Percentiles rank a stretch among this genome's conserved stretches.
Evolutionary conservation across 2,329 filamentous ascomycete species (phyloP).

Genomic region (Sclerotinia trifoliorum): DNA sequence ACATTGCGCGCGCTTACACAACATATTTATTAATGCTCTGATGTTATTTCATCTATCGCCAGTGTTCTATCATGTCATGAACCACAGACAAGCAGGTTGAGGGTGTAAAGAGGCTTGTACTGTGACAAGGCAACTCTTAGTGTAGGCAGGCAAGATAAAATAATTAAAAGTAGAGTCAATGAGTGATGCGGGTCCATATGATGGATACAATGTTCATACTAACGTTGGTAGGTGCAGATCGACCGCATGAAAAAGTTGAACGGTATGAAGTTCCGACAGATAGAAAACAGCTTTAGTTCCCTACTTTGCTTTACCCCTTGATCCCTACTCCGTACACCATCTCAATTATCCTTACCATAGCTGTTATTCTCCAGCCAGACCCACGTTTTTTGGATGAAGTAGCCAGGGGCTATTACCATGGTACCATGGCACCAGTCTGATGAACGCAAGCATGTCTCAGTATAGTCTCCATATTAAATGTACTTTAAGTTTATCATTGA

Average conservation of each 20-base stretch:
- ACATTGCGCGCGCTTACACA: slow-evolving; percentile 22
- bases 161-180: background rate
- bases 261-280: slow-evolving; percentile 14
- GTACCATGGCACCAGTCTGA: slow-evolving; percentile 6
- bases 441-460: slow-evolving; percentile 17
- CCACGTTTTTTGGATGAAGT: slow-evolving; percentile 19
- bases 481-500: background rate
- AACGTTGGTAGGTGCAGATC: slow-evolving; percentile 6
- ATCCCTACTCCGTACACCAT: slow-evolving; percentile 13
- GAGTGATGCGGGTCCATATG: background rate
- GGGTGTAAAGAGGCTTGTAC: background rate
- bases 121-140: slow-evolving; percentile 1
- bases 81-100: background rate
- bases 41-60: background rate
- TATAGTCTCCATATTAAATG: slow-evolving; percentile 10
- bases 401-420: background rate
- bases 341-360: slow-evolving; percentile 11
- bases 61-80: background rate
- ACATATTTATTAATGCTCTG: background rate
- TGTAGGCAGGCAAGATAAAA: slow-evolving; percentile 17
- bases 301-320: slow-evolving; percentile 3
- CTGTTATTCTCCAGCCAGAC: slow-evolving; percentile 15
- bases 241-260: background rate
- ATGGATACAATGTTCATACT: background rate
- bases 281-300: slow-evolving; percentile 5